Conservation (phyloP, 768 basidiomycete genomes). For the Mycena kentingensis region DNA sequence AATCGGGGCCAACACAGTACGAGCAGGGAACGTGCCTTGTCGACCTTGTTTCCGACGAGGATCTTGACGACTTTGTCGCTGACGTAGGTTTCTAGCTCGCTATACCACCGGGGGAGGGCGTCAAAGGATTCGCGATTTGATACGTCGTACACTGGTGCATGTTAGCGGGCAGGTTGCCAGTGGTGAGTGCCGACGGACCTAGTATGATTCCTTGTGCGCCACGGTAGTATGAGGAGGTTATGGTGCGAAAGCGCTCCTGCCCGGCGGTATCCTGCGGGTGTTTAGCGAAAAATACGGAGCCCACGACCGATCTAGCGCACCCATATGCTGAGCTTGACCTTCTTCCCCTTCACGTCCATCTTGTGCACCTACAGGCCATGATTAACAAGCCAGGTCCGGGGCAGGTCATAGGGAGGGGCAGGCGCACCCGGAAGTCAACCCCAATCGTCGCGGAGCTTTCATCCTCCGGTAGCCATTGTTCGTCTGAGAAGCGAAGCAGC, state of each 20-base stretch:
- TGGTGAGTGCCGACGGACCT: slow-evolving; percentile 53
- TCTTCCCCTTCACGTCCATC: slow-evolving; percentile 82
- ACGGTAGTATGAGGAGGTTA: slow-evolving; percentile 94
- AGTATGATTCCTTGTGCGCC: slow-evolving; percentile 84
- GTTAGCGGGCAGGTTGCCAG: slow-evolving; percentile 17
- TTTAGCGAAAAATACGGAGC: not conserved
- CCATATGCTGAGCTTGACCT: slow-evolving; percentile 96
- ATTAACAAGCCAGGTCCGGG: slow-evolving; percentile 9
- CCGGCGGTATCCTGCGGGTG: slow-evolving; percentile 83
- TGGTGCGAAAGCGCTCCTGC: slow-evolving; percentile 94
- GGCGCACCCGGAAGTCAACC: slow-evolving; percentile 79
- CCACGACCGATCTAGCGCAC: slow-evolving; percentile 55
- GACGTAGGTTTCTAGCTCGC: slow-evolving; percentile 93
- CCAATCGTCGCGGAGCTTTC: slow-evolving; percentile 85
- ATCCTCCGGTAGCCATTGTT: slow-evolving; percentile 91
- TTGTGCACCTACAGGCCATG: slow-evolving; percentile 75
- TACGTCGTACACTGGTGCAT: slow-evolving; percentile 84
- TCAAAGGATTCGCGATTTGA: slow-evolving; percentile 92
- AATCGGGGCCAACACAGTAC: not conserved
- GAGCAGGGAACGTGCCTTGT: slow-evolving; percentile 59
- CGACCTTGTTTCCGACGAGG: slow-evolving; percentile 92
- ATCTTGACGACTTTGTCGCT: slow-evolving; percentile 87
- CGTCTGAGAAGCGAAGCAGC: slow-evolving; percentile 92
- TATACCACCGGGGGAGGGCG: slow-evolving; percentile 89
- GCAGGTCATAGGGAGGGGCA: not conserved